Percentiles rank a stretch among this genome's conserved stretches.
Evolutionary conservation across 345 rosid species (phyloP).

Genomic region (Raphanus sativus): DNA sequence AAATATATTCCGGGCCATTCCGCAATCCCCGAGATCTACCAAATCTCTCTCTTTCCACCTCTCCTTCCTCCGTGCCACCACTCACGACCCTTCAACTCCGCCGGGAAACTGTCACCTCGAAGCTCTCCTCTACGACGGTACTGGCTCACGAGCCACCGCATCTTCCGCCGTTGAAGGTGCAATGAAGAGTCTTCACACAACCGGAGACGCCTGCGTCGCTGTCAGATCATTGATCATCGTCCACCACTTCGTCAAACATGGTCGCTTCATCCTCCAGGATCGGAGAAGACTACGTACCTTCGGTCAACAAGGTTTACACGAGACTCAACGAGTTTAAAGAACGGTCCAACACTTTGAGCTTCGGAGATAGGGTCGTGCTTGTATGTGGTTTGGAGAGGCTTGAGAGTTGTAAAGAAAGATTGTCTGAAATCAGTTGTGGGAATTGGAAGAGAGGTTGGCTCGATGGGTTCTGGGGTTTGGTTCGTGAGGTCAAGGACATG

Average conservation of each 20-base stretch:
- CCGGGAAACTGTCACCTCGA: constrained; percentile 49
- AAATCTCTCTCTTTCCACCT: no score
- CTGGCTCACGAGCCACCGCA: constrained; percentile 75
- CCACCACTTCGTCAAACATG: constrained; percentile 64
- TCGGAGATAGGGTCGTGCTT: constrained; percentile 68
- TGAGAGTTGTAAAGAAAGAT: constrained; percentile 52
- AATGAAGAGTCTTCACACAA: constrained; percentile 85
- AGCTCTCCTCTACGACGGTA: constrained; percentile 61
- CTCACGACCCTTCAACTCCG: no score
- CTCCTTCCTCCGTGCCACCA: no score
- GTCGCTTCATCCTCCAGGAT: constrained; percentile 86
- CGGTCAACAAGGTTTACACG: constrained; percentile 48
- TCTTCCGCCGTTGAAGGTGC: constrained; percentile 60
- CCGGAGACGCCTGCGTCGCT: constrained; percentile 71
- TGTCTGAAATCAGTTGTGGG: constrained; percentile 26
- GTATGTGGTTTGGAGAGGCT: constrained; percentile 55
- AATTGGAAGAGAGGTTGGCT: constrained; percentile 45
- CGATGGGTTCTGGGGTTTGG: constrained; percentile 54
- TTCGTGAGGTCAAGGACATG: constrained; percentile 46
- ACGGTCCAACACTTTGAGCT: constrained; percentile 51
- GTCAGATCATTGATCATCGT: constrained; percentile 66
- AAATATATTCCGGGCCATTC: no score
- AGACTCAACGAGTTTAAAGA: constrained; percentile 62
- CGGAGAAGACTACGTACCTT: constrained; percentile 58
- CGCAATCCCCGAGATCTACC: no score